These are phyloP conservation scores for Coemansia sp. DNA, from an alignment of 192 early-diverging fungal genomes.

Conservation along the genomic window DNA sequence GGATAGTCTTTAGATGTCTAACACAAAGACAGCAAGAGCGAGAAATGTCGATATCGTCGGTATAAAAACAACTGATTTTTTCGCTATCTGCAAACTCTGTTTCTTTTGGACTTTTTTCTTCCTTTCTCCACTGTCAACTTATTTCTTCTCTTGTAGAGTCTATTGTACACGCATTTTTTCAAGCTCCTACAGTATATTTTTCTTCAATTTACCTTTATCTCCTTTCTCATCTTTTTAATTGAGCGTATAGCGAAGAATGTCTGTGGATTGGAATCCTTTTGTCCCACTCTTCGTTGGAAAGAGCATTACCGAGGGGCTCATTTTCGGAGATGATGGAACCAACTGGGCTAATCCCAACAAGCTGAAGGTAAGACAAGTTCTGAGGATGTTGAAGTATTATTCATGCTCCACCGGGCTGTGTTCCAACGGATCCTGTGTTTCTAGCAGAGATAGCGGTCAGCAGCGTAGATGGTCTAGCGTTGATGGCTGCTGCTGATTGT, in stretches of 20 bases:
- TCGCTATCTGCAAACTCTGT: too few species aligned
- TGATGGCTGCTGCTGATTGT: too few species aligned
- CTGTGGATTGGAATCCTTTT: conserved; percentile 2
- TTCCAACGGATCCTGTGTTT: too few species aligned
- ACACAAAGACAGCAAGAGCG: too few species aligned
- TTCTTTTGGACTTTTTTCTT: too few species aligned
- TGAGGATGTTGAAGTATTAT: background rate
- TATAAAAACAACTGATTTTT: too few species aligned
- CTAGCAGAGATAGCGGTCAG: too few species aligned
- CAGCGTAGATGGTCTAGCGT: too few species aligned
- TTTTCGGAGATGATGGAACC: conserved; percentile 76
- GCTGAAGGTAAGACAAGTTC: conserved; percentile 25
- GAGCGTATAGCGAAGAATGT: conserved; percentile 9
- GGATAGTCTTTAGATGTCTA: too few species aligned
- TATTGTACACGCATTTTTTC: background rate
- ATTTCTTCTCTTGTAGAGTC: background rate
- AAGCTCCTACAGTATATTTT: background rate
- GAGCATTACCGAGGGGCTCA: conserved; percentile 67
- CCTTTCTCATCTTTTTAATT: conserved; percentile 21
- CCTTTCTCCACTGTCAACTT: too few species aligned
- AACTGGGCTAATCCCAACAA: conserved; percentile 77
- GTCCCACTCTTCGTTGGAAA: background rate
- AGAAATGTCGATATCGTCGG: too few species aligned
- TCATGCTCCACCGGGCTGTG: too few species aligned
- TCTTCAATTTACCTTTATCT: conserved; percentile 3